These are phyloP conservation scores for Aspergillus awamori DNA, from an alignment of 2,329 filamentous ascomycete genomes.

Conservation along the genomic window DNA sequence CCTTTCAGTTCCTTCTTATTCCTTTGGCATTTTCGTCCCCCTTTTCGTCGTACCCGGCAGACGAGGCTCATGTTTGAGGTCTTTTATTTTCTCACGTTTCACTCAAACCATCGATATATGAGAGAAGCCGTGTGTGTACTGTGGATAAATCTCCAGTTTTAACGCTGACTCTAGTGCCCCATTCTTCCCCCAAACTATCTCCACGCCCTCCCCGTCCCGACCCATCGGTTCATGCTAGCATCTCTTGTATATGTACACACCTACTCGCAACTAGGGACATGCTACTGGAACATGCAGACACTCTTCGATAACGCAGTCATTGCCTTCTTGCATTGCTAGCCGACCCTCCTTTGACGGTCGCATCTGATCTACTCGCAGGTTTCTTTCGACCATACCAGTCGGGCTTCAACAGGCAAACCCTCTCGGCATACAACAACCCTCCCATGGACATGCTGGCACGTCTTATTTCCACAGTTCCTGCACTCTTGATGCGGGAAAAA, in stretches of 20 bases:
- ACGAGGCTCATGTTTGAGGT: background rate
- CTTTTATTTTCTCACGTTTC: background rate
- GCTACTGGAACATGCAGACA: background rate
- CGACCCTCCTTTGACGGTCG: background rate
- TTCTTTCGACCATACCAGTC: background rate
- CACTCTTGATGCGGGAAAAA: background rate
- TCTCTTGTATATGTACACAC: background rate
- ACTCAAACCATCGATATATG: background rate
- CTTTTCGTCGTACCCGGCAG: background rate
- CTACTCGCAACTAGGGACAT: background rate
- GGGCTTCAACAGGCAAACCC: background rate
- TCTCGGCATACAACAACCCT: background rate
- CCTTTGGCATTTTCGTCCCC: background rate
- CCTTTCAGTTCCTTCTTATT: background rate
- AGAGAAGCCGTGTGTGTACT: background rate
- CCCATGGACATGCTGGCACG: background rate
- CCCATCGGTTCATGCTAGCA: conserved; percentile 4
- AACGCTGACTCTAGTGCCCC: conserved; percentile 1
- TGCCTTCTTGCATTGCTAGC: background rate
- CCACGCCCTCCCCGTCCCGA: conserved; percentile 1
- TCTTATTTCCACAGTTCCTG: background rate
- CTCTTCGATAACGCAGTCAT: background rate
- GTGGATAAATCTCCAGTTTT: background rate
- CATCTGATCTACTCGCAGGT: background rate
- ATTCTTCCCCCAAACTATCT: background rate